A percentile compares a stretch with the other conserved stretches of the same genome.
phyloP scores from a whole-genome alignment of 2,329 filamentous ascomycete species.

The Sclerotinia borealis region DNA sequence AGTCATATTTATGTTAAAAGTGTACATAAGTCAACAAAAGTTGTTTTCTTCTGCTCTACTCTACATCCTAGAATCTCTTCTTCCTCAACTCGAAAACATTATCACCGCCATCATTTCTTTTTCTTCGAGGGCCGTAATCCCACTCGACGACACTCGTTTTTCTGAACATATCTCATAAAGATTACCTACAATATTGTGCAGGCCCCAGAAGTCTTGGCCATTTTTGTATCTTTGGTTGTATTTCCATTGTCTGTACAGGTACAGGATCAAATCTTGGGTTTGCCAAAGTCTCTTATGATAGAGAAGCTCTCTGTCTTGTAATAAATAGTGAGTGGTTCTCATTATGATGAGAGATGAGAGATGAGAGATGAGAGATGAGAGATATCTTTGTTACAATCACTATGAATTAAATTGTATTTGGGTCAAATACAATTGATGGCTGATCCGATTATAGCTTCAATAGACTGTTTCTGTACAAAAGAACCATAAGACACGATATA shows the following conservation, averaged over 20 bases:
- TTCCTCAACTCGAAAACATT: background rate
- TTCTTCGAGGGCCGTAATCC: background rate
- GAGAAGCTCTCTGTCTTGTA: background rate
- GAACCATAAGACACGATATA: background rate
- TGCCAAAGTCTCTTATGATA: background rate
- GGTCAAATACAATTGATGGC: background rate
- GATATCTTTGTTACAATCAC: background rate
- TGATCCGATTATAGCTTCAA: background rate
- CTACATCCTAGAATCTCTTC: constrained; percentile 1
- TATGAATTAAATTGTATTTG: background rate
- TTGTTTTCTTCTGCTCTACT: background rate
- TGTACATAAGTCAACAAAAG: background rate
- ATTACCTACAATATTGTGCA: background rate
- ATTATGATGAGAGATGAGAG: background rate
- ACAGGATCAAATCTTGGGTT: background rate
- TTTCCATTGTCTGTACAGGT: background rate
- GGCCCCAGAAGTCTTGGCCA: background rate
- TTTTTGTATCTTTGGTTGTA: background rate
- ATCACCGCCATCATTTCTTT: constrained; percentile 9
- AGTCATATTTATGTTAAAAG: background rate
- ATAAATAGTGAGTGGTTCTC: background rate
- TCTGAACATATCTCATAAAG: background rate
- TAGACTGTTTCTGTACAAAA: background rate
- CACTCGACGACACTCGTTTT: constrained; percentile 12
- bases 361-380: background rate